Base-by-base conservation (phyloP, 306 rosid species). In the Astragalus membranaceus region DNA sequence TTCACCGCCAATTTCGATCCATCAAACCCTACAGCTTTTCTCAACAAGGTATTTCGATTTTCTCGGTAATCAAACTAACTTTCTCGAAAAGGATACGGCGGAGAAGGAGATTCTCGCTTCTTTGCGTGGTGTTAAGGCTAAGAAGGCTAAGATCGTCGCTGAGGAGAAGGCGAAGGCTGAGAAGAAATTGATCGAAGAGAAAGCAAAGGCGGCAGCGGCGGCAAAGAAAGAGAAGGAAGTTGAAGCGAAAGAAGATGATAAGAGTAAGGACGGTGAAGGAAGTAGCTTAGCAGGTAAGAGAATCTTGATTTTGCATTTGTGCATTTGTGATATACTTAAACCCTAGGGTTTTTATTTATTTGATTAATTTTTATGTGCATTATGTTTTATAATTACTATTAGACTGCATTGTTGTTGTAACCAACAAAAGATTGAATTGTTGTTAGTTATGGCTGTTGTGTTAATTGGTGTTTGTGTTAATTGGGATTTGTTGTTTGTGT, bases 1-100 rank as follows among this genome's bases (percentile, higher is more conserved):
- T 73, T 92, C 48, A 82, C 26, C 2, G 87, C 90, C 5, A 67
- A 23, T 13, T 79, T 92, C n/a, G 95, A 92, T 69, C 88, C 83
- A 8, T 81, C 87, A 8, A 88, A 80, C 3, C 89, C 98, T 4
- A 48, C 77, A 5, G 85, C 77, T 41, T 86, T 89, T 69, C 64
- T 92, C 7, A 79, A 89, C 78, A 75, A 50, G 50, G 88, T 70
- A 3, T 75, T 75, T 92, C 56, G 89, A 92, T 2, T 89, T 89
- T 83, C 73, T 92, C 84, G 79, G 85, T 78, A 83, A 75, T 20
- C 86, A 89, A 77, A 86, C 87, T 75, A 88, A 89, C 20, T 92
- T 81, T 16, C 75, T 92, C 7, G 56, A 37, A n/a, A 63, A 51
- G n/a, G 85, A 73, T 3, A 26, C 81, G 3, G 88, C 85, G 16